Conservation (phyloP, 805 yeast genomes). For the Candida ficus region DNA sequence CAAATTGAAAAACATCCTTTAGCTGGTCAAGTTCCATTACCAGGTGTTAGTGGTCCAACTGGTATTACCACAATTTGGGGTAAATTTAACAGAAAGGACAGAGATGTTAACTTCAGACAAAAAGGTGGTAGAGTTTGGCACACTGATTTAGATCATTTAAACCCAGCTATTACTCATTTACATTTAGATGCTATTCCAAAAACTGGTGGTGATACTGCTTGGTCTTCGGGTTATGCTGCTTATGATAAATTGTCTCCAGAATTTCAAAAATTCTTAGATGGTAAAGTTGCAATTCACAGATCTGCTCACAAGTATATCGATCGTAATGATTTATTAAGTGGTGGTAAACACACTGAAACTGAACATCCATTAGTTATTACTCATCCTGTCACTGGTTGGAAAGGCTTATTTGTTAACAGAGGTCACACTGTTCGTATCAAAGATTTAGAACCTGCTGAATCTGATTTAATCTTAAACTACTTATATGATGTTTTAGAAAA, state of each 20-base stretch:
- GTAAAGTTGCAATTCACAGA: slow-evolving; percentile 43
- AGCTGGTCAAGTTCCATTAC: slow-evolving; percentile 29
- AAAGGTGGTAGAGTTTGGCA: slow-evolving; percentile 36
- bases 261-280: slow-evolving; percentile 45
- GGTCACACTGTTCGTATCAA: slow-evolving; percentile 40
- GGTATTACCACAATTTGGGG: slow-evolving; percentile 36
- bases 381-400: slow-evolving; percentile 63
- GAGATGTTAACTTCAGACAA: slow-evolving; percentile 4
- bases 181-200: slow-evolving; percentile 44
- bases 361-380: slow-evolving; percentile 55
- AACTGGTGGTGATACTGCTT: slow-evolving; percentile 52
- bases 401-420: slow-evolving; percentile 47
- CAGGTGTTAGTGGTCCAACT: slow-evolving; percentile 13
- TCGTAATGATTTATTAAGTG: slow-evolving; percentile 39
- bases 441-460: slow-evolving; percentile 9
- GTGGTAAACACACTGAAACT: slow-evolving; percentile 42
- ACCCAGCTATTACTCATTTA: slow-evolving; percentile 49
- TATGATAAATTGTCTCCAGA: slow-evolving; percentile 51
- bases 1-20: slow-evolving; percentile 38
- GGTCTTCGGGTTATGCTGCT: slow-evolving; percentile 53
- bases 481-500: slow-evolving; percentile 40
- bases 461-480: slow-evolving; percentile 34
- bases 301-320: slow-evolving; percentile 36
- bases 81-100: slow-evolving; percentile 23
- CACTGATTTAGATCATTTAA: slow-evolving; percentile 52